phyloP scores from a whole-genome alignment of 495 filamentous ascomycete genomes.

The Penicillium ochrochloron region DNA sequence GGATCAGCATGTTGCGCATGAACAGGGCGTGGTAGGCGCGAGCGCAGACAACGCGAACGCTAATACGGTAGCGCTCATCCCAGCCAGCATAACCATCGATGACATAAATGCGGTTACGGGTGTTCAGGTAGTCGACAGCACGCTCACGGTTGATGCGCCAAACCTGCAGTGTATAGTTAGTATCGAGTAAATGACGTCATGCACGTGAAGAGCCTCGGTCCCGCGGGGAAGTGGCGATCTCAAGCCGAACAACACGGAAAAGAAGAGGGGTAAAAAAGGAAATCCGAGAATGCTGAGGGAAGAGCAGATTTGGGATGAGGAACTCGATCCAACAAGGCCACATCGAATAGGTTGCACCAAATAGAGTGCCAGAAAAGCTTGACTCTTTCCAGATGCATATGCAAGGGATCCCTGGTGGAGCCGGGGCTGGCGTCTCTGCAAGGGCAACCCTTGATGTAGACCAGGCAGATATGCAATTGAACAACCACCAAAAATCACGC shows the following conservation, averaged over 20 bases:
- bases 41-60: conserved; percentile 96
- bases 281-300: conserved; percentile 5
- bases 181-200: conserved; percentile 43
- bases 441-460: conserved; percentile 26
- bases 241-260: conserved; percentile 9
- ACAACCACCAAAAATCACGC: conserved; percentile 28
- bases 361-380: conserved; percentile 44
- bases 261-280: conserved; percentile 20
- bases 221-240: conserved; percentile 20
- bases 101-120: conserved; percentile 97
- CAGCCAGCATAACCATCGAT: conserved; percentile 96
- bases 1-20: conserved; percentile 99
- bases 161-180: conserved; percentile 62
- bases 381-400: conserved; percentile 19
- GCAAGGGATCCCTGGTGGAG: conserved; percentile 26
- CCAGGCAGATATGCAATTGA: conserved; percentile 21
- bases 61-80: conserved; percentile 98
- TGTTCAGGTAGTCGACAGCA: conserved; percentile 98
- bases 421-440: conserved; percentile 36
- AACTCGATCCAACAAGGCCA: conserved; percentile 7
- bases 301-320: neutral
- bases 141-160: conserved; percentile 99
- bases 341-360: conserved; percentile 12
- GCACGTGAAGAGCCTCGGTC: conserved; percentile 32
- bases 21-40: conserved; percentile 99